Conservation (phyloP, 768 basidiomycete species). For the Chalciporus sphaerocephalus region DNA sequence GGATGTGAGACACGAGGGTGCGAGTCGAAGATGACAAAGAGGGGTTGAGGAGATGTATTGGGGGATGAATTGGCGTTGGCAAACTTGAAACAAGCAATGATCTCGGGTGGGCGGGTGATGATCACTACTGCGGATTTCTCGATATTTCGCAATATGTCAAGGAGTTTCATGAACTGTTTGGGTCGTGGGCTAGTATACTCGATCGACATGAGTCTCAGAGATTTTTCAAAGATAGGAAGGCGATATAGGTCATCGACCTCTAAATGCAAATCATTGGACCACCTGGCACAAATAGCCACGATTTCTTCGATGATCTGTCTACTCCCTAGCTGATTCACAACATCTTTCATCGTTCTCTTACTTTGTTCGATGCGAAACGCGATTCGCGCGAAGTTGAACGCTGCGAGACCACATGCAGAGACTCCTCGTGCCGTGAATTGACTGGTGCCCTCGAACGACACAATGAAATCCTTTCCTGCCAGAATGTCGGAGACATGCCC, state of each 20-base stretch:
- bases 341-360: constrained; percentile 4
- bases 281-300: constrained; percentile 50
- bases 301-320: constrained; percentile 37
- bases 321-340: constrained; percentile 22
- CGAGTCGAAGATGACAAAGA: constrained; percentile 65
- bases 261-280: constrained; percentile 51
- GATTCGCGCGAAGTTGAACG: constrained; percentile 58
- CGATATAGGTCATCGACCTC: constrained; percentile 51
- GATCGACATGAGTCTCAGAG: constrained; percentile 33
- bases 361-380: constrained; percentile 33
- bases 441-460: constrained; percentile 49
- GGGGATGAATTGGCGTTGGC: constrained; percentile 1
- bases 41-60: constrained; percentile 13
- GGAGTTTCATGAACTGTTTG: constrained; percentile 33
- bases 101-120: constrained; percentile 71
- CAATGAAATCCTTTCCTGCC: constrained; percentile 34
- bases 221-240: constrained; percentile 46
- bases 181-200: constrained; percentile 37
- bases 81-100: constrained; percentile 49
- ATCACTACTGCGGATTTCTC: constrained; percentile 37
- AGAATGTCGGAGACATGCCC: constrained; percentile 16
- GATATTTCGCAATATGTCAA: constrained; percentile 21
- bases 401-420: constrained; percentile 64
- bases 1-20: constrained; percentile 60
- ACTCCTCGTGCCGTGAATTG: constrained; percentile 47